phyloP scores from a whole-genome alignment of 108 stramenopile species.

The Cyclotella baltica region DNA sequence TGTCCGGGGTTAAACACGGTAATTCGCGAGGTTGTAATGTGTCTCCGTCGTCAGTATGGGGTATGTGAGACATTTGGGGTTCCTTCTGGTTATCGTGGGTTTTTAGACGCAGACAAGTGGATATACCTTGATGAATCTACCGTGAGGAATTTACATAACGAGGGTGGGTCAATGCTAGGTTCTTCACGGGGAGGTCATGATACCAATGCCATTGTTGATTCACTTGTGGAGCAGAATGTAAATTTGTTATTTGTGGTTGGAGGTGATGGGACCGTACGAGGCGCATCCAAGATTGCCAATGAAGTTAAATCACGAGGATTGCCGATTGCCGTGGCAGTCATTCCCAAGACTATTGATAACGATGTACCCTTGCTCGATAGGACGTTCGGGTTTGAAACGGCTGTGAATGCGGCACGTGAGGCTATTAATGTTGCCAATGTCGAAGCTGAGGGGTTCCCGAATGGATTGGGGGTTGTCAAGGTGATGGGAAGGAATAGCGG shows the following conservation, averaged over 20 bases:
- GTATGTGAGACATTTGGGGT: constrained; percentile 71
- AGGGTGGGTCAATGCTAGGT: constrained; percentile 83
- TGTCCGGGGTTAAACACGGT: constrained; percentile 86
- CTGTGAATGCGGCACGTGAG: constrained; percentile 80
- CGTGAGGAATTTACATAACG: constrained; percentile 77
- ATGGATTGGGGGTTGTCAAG: constrained; percentile 82
- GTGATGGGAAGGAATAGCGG: constrained; percentile 88
- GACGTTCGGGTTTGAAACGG: constrained; percentile 85
- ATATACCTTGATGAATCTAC: constrained; percentile 22
- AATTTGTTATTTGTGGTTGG: constrained; percentile 83
- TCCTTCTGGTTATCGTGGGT: constrained; percentile 79
- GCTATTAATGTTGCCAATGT: constrained; percentile 72
- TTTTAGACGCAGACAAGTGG: constrained; percentile 39
- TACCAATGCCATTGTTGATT: constrained; percentile 62
- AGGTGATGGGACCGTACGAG: constrained; percentile 92
- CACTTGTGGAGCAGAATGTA: constrained; percentile 52
- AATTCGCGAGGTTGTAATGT: constrained; percentile 73
- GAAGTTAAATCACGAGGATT: constrained; percentile 50
- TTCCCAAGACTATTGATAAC: constrained; percentile 91
- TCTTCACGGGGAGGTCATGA: constrained; percentile 86
- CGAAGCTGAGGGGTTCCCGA: constrained; percentile 85
- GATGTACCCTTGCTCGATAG: constrained; percentile 88
- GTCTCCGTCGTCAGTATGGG: constrained; percentile 63
- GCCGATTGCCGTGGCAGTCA: constrained; percentile 76
- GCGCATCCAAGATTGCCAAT: constrained; percentile 63